Conservation (phyloP, 2,329 filamentous ascomycete species). For the Chalara sp. region DNA sequence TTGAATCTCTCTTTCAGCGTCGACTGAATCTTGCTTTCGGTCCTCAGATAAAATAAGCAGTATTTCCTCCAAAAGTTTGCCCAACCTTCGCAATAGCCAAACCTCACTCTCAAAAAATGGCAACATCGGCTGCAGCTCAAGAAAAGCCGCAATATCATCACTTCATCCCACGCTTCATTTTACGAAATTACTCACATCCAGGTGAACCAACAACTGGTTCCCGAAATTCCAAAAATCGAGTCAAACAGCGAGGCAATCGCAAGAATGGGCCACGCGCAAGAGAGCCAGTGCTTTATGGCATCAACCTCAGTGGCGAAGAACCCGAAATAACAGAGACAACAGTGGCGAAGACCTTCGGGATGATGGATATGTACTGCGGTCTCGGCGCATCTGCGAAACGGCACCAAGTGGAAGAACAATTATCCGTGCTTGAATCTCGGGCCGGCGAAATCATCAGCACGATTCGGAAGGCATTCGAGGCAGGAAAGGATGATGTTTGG, state of each 20-base stretch:
- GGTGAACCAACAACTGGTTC: constrained; percentile 1
- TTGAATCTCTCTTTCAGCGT: too few species aligned
- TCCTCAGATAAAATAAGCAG: too few species aligned
- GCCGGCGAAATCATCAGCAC: constrained; percentile 16
- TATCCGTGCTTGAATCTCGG: constrained; percentile 21
- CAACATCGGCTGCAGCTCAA: too few species aligned
- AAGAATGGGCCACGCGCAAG: constrained; percentile 1
- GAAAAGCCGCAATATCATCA: constrained; percentile 21
- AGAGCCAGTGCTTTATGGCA: constrained; percentile 15
- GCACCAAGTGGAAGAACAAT: constrained; percentile 22
- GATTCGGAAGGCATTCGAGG: constrained; percentile 14
- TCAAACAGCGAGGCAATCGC: constrained; percentile 2
- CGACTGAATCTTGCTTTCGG: too few species aligned
- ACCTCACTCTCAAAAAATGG: too few species aligned
- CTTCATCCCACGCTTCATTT: constrained; percentile 29
- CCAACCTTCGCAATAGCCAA: too few species aligned
- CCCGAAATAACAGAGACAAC: constrained; percentile 12
- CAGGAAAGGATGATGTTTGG: constrained; percentile 17
- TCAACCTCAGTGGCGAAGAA: constrained; percentile 14
- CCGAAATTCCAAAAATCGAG: constrained; percentile 4
- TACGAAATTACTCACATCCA: constrained; percentile 24
- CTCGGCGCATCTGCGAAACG: constrained; percentile 15
- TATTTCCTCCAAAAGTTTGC: too few species aligned
- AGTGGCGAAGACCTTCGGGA: constrained; percentile 22
- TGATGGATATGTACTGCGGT: constrained; percentile 24